phyloP scores from a whole-genome alignment of 805 yeast genomes.

The Wickerhamomyces kurtzmanii region DNA sequence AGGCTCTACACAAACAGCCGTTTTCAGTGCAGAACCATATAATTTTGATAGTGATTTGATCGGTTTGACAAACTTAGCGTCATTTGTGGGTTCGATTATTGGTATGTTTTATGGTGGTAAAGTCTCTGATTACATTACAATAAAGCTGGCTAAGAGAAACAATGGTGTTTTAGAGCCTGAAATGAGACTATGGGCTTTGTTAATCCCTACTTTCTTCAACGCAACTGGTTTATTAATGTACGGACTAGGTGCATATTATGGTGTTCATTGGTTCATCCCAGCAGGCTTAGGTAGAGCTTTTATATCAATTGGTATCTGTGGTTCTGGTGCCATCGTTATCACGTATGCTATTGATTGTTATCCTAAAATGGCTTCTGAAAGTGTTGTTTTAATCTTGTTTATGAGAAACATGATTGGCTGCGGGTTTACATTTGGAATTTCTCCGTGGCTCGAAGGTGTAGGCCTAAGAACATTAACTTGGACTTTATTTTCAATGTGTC shows the following conservation, averaged over 20 bases:
- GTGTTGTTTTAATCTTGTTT: conserved; percentile 46
- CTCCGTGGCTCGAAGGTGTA: too few species aligned
- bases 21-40: conserved; percentile 41
- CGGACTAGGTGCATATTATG: conserved; percentile 52
- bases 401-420: conserved; percentile 49
- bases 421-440: too few species aligned
- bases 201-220: conserved; percentile 45
- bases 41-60: conserved; percentile 56
- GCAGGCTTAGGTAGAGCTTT: too few species aligned
- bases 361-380: conserved; percentile 41
- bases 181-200: conserved; percentile 46
- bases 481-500: too few species aligned
- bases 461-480: too few species aligned
- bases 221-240: conserved; percentile 57
- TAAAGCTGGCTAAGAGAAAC: conserved; percentile 51
- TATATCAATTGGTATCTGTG: conserved; percentile 44
- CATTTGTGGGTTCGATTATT: conserved; percentile 53
- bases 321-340: conserved; percentile 38
- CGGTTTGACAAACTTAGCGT: conserved; percentile 69
- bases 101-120: conserved; percentile 61
- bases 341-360: conserved; percentile 50
- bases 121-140: conserved; percentile 48
- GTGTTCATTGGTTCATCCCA: conserved; percentile 47
- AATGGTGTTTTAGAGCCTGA: conserved; percentile 60
- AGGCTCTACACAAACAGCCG: conserved; percentile 37